phyloP scores from a whole-genome alignment of 352 stramenopile genomes.

The Globisporangium cylindrosporum region DNA sequence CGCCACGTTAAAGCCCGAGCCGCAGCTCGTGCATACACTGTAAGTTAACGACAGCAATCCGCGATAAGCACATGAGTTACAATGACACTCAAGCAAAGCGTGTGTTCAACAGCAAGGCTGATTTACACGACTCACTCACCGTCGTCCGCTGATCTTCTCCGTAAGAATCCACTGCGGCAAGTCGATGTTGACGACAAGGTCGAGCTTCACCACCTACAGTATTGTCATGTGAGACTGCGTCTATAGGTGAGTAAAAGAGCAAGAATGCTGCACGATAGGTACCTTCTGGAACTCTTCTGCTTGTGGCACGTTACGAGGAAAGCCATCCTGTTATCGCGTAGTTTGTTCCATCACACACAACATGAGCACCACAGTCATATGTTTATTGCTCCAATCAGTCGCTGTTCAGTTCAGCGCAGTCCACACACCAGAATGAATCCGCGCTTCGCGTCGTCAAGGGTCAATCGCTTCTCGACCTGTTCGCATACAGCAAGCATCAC shows the following conservation, averaged over 20 bases:
- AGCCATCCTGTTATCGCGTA: constrained; percentile 61
- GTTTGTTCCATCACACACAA: background rate
- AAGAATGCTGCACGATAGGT: background rate
- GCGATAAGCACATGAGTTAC: too few species aligned
- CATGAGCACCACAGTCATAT: background rate
- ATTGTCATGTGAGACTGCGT: background rate
- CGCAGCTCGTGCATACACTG: constrained; percentile 82
- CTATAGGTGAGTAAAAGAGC: background rate
- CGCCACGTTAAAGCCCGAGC: constrained; percentile 86
- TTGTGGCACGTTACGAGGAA: constrained; percentile 87
- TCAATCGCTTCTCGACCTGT: constrained; percentile 73
- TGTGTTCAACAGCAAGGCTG: too few species aligned
- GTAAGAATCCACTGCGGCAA: constrained; percentile 85
- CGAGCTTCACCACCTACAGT: constrained; percentile 50
- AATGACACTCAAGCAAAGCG: too few species aligned
- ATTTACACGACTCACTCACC: constrained; percentile 28
- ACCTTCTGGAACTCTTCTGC: constrained; percentile 78
- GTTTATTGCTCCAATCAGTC: background rate
- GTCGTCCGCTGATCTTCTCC: constrained; percentile 87
- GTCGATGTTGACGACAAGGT: constrained; percentile 88
- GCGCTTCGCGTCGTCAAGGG: constrained; percentile 57
- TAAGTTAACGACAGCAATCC: background rate
- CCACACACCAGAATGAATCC: constrained; percentile 78
- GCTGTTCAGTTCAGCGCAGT: background rate
- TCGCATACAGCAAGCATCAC: background rate